These are phyloP conservation scores for Anethum foeniculum DNA, from an alignment of 140 eudicot genomes.

Conservation along the genomic window DNA sequence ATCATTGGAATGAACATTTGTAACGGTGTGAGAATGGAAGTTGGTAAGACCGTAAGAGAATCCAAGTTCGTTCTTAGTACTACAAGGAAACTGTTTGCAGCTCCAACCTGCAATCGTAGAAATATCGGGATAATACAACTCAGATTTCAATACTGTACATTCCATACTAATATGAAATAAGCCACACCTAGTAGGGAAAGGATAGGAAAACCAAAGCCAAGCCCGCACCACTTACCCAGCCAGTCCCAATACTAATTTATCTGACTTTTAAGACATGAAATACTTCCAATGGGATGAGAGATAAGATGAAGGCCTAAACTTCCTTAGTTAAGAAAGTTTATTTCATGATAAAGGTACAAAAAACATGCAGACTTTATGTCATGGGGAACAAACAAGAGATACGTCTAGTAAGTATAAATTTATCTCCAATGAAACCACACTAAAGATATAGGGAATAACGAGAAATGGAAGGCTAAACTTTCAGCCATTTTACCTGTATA, in stretches of 20 bases:
- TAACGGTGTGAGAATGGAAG: constrained; percentile 81
- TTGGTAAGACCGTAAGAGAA: constrained; percentile 45
- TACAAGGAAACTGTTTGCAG: constrained; percentile 68
- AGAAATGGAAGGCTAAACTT: not conserved
- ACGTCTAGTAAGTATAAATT: not conserved
- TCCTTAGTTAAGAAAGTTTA: not conserved
- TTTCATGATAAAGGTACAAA: not conserved
- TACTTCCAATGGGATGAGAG: not conserved
- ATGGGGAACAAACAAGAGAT: not conserved
- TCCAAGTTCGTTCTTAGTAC: constrained; percentile 67
- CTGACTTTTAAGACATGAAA: not conserved
- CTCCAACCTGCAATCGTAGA: constrained; percentile 49
- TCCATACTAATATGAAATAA: not conserved
- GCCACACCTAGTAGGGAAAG: not conserved
- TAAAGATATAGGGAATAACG: not conserved
- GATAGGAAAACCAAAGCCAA: not conserved
- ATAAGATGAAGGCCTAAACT: not conserved
- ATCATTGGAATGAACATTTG: constrained; percentile 49
- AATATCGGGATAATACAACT: constrained; percentile 3
- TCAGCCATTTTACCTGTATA: constrained; percentile 45
- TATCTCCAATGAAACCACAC: not conserved
- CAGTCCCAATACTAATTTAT: not conserved
- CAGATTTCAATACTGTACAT: not conserved
- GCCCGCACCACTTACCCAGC: not conserved
- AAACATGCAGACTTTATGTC: not conserved